Evolutionary conservation across 2,329 filamentous ascomycete species (phyloP).

Genomic region (Colletotrichum eremochloae): DNA sequence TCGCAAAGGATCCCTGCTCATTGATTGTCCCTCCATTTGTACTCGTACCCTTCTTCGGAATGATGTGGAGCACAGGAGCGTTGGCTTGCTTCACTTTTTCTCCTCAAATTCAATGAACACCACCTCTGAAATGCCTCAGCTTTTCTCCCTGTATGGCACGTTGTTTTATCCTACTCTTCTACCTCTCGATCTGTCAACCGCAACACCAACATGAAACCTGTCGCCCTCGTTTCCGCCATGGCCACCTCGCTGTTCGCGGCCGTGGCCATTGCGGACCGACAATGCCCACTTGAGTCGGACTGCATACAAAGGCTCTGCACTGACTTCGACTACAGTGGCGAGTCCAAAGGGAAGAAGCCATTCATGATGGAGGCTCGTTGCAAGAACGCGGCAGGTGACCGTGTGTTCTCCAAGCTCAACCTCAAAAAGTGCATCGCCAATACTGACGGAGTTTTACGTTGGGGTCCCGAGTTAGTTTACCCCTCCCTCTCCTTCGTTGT

Average conservation of each 20-base stretch:
- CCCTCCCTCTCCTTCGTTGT: neutral
- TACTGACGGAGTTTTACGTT: neutral
- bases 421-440: constrained; percentile 20
- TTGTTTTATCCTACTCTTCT: too few species aligned
- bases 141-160: too few species aligned
- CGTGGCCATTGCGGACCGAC: neutral
- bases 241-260: neutral
- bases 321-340: neutral
- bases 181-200: neutral
- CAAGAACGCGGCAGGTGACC: neutral
- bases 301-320: constrained; percentile 4
- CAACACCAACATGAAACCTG: neutral
- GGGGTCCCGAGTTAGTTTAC: neutral
- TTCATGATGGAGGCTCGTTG: constrained; percentile 3
- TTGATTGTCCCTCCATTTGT: neutral
- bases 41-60: neutral
- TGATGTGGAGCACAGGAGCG: neutral
- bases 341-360: too few species aligned
- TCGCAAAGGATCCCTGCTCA: neutral
- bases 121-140: neutral
- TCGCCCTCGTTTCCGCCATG: neutral
- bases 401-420: neutral
- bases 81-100: neutral
- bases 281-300: constrained; percentile 19
- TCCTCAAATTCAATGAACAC: neutral